Evolutionary conservation across 192 early-diverging fungal genomes (phyloP), one percentile per base, ranked within the genome.

Genomic region (Pecoramyces ruminantium): DNA sequence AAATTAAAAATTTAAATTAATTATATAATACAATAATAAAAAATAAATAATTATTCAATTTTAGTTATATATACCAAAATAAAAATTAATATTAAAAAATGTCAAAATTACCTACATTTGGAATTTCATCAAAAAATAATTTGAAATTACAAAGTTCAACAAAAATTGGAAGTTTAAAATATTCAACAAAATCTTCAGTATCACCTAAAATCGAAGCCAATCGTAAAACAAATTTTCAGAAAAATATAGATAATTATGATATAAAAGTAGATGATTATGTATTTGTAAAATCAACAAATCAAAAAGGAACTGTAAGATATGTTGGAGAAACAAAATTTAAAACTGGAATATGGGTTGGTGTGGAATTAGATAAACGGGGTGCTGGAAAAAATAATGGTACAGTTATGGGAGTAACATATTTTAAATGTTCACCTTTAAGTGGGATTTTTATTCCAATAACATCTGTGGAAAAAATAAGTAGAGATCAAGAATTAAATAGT

Each of bases 321-420:
- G 79, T 95, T n/a, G 94, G 94, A 18, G 88, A 91, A 1, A 89
- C 92, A 38, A 86, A 92, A 30, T 92, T 92, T 79, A 94, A 94
- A 85, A 87, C 89, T 30, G 94, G 93, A 4, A 87, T 86, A 8
- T 95, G 93, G 93, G 94, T 93, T 29, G 94, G 94, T 39, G 87
- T 95, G 79, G 92, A 93, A 82, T 84, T 95, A 11, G 93, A 95
- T 78, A 88, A 89, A 39, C 82, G 83, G 13, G 93, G 92, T 13
- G 88, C 86, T 18, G 94, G 94, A 29, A 95, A 95, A 82, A 95
- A 95, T 82, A 89, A 93, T 77, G 94, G 94, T 38, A 88, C 86
- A 16, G 93, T 93, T 29, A 86, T 85, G 51, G 94, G 94, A 21
- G 86, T 88, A 78, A 81, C 84, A 0, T 95, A 95, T 80, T 95